phyloP scores from a whole-genome alignment of 768 basidiomycete genomes.

The Tricholoma matsutake region DNA sequence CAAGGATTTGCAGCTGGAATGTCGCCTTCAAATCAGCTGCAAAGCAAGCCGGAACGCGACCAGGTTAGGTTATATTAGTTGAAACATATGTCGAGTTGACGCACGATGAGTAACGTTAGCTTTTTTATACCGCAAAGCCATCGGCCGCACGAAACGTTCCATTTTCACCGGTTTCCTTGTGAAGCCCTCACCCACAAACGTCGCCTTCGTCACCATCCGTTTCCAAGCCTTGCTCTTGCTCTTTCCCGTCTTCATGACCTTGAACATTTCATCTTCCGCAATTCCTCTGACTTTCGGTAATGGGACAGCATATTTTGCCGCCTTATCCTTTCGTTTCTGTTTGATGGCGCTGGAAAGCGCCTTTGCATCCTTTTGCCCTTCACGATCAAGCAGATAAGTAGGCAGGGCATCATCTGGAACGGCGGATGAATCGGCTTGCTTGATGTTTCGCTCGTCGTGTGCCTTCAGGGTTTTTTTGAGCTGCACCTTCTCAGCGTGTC shows the following conservation, averaged over 20 bases:
- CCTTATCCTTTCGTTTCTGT: slow-evolving; percentile 98
- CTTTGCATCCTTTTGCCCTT: slow-evolving; percentile 98
- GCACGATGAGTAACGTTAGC: slow-evolving; percentile 98
- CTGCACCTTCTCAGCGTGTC: slow-evolving; percentile 96
- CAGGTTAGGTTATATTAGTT: not conserved
- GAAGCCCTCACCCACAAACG: slow-evolving; percentile 97
- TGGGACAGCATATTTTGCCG: slow-evolving; percentile 96
- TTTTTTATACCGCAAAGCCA: slow-evolving; percentile 97
- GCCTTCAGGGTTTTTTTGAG: slow-evolving; percentile 99
- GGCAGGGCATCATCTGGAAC: slow-evolving; percentile 91
- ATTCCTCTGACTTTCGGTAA: slow-evolving; percentile 96
- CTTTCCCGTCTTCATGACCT: slow-evolving; percentile 97
- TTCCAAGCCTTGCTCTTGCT: slow-evolving; percentile 97
- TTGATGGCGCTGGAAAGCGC: slow-evolving; percentile 94
- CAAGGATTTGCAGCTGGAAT: slow-evolving; percentile 96
- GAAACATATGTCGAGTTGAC: slow-evolving; percentile 18
- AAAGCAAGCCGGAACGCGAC: not conserved
- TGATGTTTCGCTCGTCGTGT: slow-evolving; percentile 98
- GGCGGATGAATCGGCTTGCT: slow-evolving; percentile 81
- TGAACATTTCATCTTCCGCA: slow-evolving; percentile 99
- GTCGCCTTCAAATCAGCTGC: slow-evolving; percentile 96
- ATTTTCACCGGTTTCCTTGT: slow-evolving; percentile 99
- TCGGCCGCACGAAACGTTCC: slow-evolving; percentile 96
- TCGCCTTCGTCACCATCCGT: slow-evolving; percentile 98
- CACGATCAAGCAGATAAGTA: slow-evolving; percentile 93